phyloP scores from a whole-genome alignment of 495 filamentous ascomycete genomes.

The Bathelium albidoporum region DNA sequence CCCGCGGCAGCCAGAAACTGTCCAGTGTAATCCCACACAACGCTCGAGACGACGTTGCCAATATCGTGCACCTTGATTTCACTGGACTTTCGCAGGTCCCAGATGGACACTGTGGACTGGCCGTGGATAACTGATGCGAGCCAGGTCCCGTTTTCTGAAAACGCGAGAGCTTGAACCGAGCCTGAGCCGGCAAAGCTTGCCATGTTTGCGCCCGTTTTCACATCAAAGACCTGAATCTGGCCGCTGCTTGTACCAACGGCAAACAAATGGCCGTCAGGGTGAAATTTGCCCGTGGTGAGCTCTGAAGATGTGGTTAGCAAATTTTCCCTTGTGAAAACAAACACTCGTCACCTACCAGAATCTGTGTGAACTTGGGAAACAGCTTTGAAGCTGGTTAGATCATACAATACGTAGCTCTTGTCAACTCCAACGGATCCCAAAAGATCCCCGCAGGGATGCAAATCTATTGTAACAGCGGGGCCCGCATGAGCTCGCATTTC shows the following conservation, averaged over 20 bases:
- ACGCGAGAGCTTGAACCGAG: slow-evolving; percentile 62
- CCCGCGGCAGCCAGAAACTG: slow-evolving; percentile 84
- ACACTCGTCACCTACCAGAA: slow-evolving; percentile 49
- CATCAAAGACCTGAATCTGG: slow-evolving; percentile 76
- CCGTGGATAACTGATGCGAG: slow-evolving; percentile 67
- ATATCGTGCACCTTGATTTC: slow-evolving; percentile 72
- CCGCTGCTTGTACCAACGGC: slow-evolving; percentile 67
- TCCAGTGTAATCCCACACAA: slow-evolving; percentile 89
- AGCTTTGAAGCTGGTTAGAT: slow-evolving; percentile 53
- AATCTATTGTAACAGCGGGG: slow-evolving; percentile 58
- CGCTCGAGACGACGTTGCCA: slow-evolving; percentile 57
- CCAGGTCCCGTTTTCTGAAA: slow-evolving; percentile 98
- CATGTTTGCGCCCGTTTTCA: slow-evolving; percentile 58
- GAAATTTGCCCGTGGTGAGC: slow-evolving; percentile 71
- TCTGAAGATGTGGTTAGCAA: slow-evolving; percentile 35
- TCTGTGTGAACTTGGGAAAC: slow-evolving; percentile 73
- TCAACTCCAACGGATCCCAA: slow-evolving; percentile 81
- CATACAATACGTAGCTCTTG: slow-evolving; percentile 89
- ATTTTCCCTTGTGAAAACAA: neutral
- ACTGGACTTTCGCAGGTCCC: slow-evolving; percentile 78
- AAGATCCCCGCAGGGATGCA: slow-evolving; percentile 78
- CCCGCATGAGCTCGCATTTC: slow-evolving; percentile 72
- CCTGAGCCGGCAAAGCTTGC: slow-evolving; percentile 58
- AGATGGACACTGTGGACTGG: slow-evolving; percentile 68
- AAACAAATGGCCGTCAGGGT: slow-evolving; percentile 92